Base-by-base conservation (phyloP, 2,329 filamentous ascomycete species). In the Aureobasidium sp. region DNA sequence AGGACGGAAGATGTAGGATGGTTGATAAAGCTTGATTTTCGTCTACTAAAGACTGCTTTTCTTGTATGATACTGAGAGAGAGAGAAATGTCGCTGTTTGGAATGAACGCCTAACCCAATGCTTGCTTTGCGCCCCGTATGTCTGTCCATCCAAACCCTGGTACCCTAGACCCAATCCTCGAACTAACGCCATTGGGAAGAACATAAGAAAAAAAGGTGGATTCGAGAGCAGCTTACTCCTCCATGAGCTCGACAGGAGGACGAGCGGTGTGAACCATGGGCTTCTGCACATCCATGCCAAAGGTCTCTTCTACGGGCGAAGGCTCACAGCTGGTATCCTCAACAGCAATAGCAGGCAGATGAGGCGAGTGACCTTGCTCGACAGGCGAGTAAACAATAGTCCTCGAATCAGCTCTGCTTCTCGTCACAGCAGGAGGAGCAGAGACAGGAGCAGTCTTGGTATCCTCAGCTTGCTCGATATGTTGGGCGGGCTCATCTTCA, bases 371-470 rank as follows among this genome's bases (percentile, higher is more conserved):
- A 2, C 84, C 84, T 65, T 87, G 83, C 47, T 85, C 81, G 60
- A 83, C 79, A 0, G 85, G 85, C 65, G 86, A 77, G 69, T 84
- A 87, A 54, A 87, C 83, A 47, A 86, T 76, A 1, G 83, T 86
- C 36, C 81, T 80, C 68, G 82, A 86, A 45, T 83, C 76, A 3
- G 76, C 76, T 54, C 78, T 68, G 60, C 70, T 66, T 63, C 70
- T 66, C n/a, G 10, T 21, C 2, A 39, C 39, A 4, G 21, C 30
- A 37, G 36, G 25, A 32, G 45, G 45, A 9, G 9, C 39, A 34
- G 53, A 45, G 2, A 54, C 50, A 13, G 50, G 50, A 13, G 50
- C 50, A 7, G 36, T 54, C 37, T 42, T 41, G 21, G 21, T 21
- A 7, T 54, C 36, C 36, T 54, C 50, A 13, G n/a, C 25, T 27